Conservation (phyloP, 2,329 filamentous ascomycete genomes). For the Fusarium dimerum region DNA sequence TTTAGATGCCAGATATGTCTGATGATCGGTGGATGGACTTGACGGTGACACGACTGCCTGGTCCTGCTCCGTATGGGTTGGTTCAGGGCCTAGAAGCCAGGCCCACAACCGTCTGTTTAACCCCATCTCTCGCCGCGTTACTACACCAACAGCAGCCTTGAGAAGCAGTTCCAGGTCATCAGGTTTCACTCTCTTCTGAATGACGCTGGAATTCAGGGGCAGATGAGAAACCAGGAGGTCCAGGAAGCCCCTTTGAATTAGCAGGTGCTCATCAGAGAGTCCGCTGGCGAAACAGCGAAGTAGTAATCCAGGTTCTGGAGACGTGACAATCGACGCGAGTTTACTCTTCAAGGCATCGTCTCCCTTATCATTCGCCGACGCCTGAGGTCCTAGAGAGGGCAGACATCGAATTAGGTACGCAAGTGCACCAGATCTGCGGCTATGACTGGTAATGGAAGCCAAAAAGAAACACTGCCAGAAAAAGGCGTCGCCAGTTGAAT, state of each 20-base stretch:
- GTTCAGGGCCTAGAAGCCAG: constrained; percentile 87
- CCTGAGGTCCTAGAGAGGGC: constrained; percentile 47
- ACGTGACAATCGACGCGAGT: constrained; percentile 68
- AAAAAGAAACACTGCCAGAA: constrained; percentile 99
- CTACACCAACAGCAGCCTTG: constrained; percentile 81
- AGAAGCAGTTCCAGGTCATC: constrained; percentile 81
- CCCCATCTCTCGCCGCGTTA: constrained; percentile 92
- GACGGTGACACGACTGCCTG: constrained; percentile 46
- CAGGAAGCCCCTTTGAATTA: constrained; percentile 92
- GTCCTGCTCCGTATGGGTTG: constrained; percentile 50
- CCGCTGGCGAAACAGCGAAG: constrained; percentile 92
- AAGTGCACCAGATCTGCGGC: constrained; percentile 79
- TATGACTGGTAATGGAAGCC: constrained; percentile 86
- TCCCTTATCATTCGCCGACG: constrained; percentile 10
- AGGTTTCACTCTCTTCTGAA: constrained; percentile 72
- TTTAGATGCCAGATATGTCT: constrained; percentile 54
- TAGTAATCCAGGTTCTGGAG: constrained; percentile 87
- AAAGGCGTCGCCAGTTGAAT: constrained; percentile 73
- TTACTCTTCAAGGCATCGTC: constrained; percentile 45
- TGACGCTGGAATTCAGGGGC: constrained; percentile 77
- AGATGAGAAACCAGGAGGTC: constrained; percentile 90
- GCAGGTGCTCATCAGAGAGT: constrained; percentile 79
- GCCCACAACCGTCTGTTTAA: constrained; percentile 93
- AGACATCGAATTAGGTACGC: constrained; percentile 81
- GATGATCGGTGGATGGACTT: constrained; percentile 43